A percentile compares a stretch with the other conserved stretches of the same genome.
Evolutionary conservation across 768 basidiomycete genomes (phyloP).

Genomic region (Tulasnella sp.): DNA sequence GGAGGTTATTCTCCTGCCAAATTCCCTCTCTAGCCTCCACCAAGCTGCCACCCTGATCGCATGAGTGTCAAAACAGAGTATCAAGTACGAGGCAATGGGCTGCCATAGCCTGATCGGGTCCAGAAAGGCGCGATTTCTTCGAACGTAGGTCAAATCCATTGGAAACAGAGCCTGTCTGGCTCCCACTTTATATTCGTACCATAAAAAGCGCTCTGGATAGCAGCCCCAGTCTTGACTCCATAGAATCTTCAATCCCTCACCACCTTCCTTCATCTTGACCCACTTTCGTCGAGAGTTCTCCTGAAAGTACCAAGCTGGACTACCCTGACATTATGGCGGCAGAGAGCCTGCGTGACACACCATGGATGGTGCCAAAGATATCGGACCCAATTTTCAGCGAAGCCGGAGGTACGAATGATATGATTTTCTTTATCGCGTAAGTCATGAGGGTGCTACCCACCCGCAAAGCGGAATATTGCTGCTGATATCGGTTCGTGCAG

Average conservation of each 20-base stretch:
- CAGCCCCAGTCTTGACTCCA: not conserved
- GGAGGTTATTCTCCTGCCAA: too few species aligned
- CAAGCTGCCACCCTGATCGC: too few species aligned
- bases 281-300: not conserved
- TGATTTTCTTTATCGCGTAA: slow-evolving; percentile 11
- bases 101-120: too few species aligned
- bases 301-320: not conserved
- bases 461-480: not conserved
- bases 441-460: not conserved
- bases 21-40: too few species aligned
- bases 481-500: not conserved
- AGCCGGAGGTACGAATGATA: not conserved
- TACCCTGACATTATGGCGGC: not conserved
- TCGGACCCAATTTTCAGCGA: not conserved
- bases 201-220: not conserved
- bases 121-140: too few species aligned
- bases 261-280: not conserved
- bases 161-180: not conserved
- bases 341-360: not conserved
- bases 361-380: not conserved
- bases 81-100: too few species aligned
- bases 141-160: too few species aligned
- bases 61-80: too few species aligned
- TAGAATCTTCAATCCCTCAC: not conserved
- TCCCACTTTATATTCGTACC: not conserved